These are phyloP conservation scores for Sporothrix pseudoabietina DNA, from an alignment of 2,329 filamentous ascomycete species.

Conservation along the genomic window DNA sequence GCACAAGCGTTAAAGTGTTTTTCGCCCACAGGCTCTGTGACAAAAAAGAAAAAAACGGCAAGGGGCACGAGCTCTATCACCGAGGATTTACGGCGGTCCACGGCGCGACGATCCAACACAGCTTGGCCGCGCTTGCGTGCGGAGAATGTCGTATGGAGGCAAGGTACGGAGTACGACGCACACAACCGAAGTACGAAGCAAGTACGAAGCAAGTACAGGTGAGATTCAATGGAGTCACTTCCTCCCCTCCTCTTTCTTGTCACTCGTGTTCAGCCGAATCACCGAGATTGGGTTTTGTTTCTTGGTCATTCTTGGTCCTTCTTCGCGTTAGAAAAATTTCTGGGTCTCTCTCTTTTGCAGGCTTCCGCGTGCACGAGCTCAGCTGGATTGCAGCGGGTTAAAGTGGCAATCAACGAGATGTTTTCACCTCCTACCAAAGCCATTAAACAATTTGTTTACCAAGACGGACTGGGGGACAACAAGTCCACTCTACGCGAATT, in stretches of 20 bases:
- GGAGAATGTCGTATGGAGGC: no score
- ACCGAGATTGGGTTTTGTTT: constrained; percentile 8
- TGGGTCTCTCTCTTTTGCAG: not conserved
- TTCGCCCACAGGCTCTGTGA: not conserved
- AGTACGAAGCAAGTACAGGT: not conserved
- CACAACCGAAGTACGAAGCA: not conserved
- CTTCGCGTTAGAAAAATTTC: not conserved
- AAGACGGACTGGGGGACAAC: not conserved
- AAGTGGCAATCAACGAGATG: constrained; percentile 2
- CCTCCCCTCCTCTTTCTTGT: not conserved
- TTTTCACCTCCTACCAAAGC: not conserved
- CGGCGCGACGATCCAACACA: constrained; percentile 16
- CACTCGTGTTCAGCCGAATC: not conserved
- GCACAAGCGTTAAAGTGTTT: not conserved
- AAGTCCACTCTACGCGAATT: constrained; percentile 20
- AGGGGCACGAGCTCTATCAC: constrained; percentile 8
- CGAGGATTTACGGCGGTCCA: constrained; percentile 26
- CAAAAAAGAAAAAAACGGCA: not conserved
- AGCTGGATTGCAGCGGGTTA: not conserved
- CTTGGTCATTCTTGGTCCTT: not conserved
- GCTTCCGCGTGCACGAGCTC: not conserved
- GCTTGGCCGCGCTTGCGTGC: constrained; percentile 12
- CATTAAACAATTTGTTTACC: not conserved
- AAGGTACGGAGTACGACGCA: no score
- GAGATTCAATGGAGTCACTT: not conserved